These are phyloP conservation scores for Syzygium aqueum DNA, from an alignment of 345 rosid species.

Conservation along the genomic window DNA sequence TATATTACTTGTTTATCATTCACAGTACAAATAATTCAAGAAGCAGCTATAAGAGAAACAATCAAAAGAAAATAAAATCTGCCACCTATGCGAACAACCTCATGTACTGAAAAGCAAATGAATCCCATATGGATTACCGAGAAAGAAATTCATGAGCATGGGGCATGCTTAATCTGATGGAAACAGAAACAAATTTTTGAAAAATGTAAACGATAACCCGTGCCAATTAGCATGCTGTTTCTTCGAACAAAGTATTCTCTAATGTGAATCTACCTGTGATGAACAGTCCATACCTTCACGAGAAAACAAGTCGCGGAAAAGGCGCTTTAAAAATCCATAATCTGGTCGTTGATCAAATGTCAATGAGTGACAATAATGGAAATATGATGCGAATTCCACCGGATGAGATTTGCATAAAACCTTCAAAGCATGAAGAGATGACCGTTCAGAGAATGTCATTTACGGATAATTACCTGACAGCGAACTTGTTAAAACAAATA, in stretches of 20 bases:
- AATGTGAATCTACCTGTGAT: background rate
- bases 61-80: background rate
- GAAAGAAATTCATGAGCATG: background rate
- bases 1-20: background rate
- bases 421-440: constrained; percentile 13
- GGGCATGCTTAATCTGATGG: background rate
- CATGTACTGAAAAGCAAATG: background rate
- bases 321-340: constrained; percentile 85
- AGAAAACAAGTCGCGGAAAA: constrained; percentile 69
- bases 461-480: background rate
- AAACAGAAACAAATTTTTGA: background rate
- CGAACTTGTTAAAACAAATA: background rate
- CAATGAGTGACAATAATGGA: constrained; percentile 82
- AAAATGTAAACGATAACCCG: background rate
- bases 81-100: background rate
- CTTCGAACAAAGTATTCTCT: background rate
- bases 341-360: constrained; percentile 91
- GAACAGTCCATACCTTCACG: constrained; percentile 53
- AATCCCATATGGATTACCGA: background rate
- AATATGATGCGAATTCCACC: constrained; percentile 83
- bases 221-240: background rate
- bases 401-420: constrained; percentile 77
- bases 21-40: background rate
- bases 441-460: background rate
- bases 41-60: background rate